Percentiles rank a stretch among this genome's conserved stretches.
Evolutionary conservation across 371 early-diverging fungal genomes (phyloP).

Genomic region (Mucor plumbeus): DNA sequence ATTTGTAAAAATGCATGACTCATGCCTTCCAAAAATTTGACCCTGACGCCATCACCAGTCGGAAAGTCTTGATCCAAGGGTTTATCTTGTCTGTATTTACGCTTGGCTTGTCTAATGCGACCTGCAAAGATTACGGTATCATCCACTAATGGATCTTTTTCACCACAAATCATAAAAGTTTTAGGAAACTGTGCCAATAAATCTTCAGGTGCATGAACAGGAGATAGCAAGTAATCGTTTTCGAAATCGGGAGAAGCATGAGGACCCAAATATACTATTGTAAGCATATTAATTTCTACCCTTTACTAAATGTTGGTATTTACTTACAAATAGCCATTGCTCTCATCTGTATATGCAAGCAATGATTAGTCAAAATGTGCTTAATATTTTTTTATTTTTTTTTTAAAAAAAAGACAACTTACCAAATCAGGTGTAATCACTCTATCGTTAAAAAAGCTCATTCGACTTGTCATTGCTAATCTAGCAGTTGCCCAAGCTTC

Average conservation of each 20-base stretch:
- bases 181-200: conserved; percentile 90
- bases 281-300: background rate
- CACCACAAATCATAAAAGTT: conserved; percentile 91
- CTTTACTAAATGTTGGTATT: too few relatives aligned
- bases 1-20: conserved; percentile 94
- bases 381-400: background rate
- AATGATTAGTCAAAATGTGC: background rate
- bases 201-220: conserved; percentile 88
- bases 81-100: conserved; percentile 30
- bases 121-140: conserved; percentile 94
- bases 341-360: conserved; percentile 64
- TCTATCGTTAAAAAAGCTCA: conserved; percentile 86
- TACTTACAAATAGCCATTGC: conserved; percentile 86
- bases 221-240: conserved; percentile 84
- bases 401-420: too few relatives aligned
- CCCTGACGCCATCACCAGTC: conserved; percentile 41
- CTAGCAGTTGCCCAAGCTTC: conserved; percentile 49
- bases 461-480: conserved; percentile 85
- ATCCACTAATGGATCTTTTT: conserved; percentile 96
- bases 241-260: conserved; percentile 80
- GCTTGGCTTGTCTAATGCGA: conserved; percentile 82
- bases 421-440: conserved; percentile 82
- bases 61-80: conserved; percentile 29
- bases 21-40: conserved; percentile 86
- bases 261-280: conserved; percentile 83